Evolutionary conservation across 441 rosid species (phyloP).

Genomic region (Bruguiera hainesii): DNA sequence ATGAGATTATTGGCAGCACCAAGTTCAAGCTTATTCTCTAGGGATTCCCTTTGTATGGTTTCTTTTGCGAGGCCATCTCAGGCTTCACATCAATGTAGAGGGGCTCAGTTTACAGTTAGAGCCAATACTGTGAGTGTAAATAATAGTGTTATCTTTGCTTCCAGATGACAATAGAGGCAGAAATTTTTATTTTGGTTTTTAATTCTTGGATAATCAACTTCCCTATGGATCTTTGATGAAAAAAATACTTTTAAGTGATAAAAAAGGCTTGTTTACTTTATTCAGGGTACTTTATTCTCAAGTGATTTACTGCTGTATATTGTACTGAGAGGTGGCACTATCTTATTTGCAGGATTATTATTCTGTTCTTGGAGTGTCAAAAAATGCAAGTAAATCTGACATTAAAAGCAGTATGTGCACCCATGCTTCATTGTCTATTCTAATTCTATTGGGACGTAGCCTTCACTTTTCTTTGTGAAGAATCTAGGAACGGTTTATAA

Average conservation of each 20-base stretch:
- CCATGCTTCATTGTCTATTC: constrained; percentile 15
- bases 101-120: constrained; percentile 69
- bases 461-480: too few relatives aligned
- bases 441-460: too few relatives aligned
- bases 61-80: constrained; percentile 41
- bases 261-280: not conserved
- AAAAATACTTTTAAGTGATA: not conserved
- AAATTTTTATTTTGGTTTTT: not conserved
- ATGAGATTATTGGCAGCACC: constrained; percentile 49
- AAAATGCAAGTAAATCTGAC: constrained; percentile 85
- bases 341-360: constrained; percentile 70
- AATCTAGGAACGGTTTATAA: too few relatives aligned
- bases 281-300: not conserved
- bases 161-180: constrained; percentile 6
- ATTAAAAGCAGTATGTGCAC: constrained; percentile 79
- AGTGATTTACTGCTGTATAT: constrained; percentile 2
- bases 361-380: constrained; percentile 90
- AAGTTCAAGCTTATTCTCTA: constrained; percentile 66
- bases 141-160: constrained; percentile 16
- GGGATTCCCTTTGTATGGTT: constrained; percentile 49
- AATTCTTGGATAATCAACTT: not conserved
- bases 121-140: constrained; percentile 76
- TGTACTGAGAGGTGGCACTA: constrained; percentile 7
- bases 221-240: not conserved
- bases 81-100: constrained; percentile 44